Evolutionary conservation across 768 basidiomycete genomes (phyloP), one percentile per base, ranked within the genome.

Genomic region (Suillus subaureus): DNA sequence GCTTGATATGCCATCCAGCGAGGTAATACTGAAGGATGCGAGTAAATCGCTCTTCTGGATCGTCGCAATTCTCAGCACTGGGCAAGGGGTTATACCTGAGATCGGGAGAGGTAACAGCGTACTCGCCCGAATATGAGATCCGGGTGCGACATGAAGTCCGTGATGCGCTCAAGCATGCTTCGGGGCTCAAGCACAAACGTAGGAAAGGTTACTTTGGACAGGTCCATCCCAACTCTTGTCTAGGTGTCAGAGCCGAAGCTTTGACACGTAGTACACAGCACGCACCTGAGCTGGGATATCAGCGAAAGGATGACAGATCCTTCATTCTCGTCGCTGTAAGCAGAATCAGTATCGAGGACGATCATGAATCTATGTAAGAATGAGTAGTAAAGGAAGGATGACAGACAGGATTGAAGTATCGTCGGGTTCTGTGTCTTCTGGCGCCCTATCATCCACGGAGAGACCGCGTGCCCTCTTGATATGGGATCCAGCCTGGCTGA

Each of bases 1-100:
- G 96, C 79, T 98, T 98, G 81, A 98, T 96, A 79, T 99, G 97
- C 97, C 97, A 99, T 28, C 97, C 97, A n/a, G 93, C 91, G 56
- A 99, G 89, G 76, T 98, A 99, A 76, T 96, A 97, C 68, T 92
- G 91, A 40, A 98, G 83, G 2, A 99, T 94, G 60, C 89, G 86
- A 68, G 97, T 84, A 77, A 98, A 98, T 52, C 97, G 83, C 74
- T 97, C 96, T 75, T 97, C 91, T 39, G 94, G 87, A 72, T 94
- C 89, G 47, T 85, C 82, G 73, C 87, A 89, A n/a, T 87, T 75
- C 69, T 93, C 94, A 55, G 93, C 92, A 47, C 96, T 97, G 72
- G 31, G 61, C 64, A 69, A 58, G 61, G 65, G 61, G 63, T 52
- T 64, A 54, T 55, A 62, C 49, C 7, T 43, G 42, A 7, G 45